phyloP scores from a whole-genome alignment of 1,284 basidiomycete genomes.

The Cryptococcus neoformans region DNA sequence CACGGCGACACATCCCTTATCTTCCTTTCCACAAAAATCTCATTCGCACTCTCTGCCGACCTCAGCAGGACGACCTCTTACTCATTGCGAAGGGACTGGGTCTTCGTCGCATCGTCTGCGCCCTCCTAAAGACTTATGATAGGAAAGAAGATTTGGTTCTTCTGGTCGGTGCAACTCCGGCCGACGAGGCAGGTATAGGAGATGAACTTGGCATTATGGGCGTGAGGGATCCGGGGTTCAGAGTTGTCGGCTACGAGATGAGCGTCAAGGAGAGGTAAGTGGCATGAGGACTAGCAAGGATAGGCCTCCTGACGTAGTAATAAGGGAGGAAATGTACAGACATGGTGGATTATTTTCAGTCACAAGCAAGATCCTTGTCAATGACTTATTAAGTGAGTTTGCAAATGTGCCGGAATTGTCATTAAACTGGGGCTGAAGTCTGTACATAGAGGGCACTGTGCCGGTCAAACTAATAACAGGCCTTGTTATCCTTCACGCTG shows the following conservation, averaged over 20 bases:
- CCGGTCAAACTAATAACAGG: slow-evolving; percentile 84
- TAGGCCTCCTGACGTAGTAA: background rate
- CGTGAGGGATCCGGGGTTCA: slow-evolving; percentile 77
- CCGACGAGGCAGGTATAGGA: slow-evolving; percentile 87
- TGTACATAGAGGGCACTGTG: slow-evolving; percentile 58
- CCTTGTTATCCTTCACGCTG: slow-evolving; percentile 90
- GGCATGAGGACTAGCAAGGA: background rate
- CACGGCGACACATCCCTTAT: slow-evolving; percentile 42
- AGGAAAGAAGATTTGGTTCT: slow-evolving; percentile 79
- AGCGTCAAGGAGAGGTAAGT: slow-evolving; percentile 71
- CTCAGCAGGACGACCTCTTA: slow-evolving; percentile 74
- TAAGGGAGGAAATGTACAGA: slow-evolving; percentile 78
- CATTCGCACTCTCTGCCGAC: slow-evolving; percentile 53
- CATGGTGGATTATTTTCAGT: slow-evolving; percentile 86
- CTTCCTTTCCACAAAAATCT: slow-evolving; percentile 51
- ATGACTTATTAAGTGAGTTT: slow-evolving; percentile 76
- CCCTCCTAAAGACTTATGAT: slow-evolving; percentile 87
- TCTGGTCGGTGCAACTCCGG: slow-evolving; percentile 68
- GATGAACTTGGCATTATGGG: slow-evolving; percentile 92
- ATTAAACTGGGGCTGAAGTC: background rate
- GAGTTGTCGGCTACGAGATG: slow-evolving; percentile 82
- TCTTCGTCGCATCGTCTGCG: slow-evolving; percentile 71
- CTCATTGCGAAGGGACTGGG: slow-evolving; percentile 85
- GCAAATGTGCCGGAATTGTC: background rate
- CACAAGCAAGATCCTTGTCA: slow-evolving; percentile 89